Base-by-base conservation (phyloP, 2,329 filamentous ascomycete genomes). In the Alternaria brassicae region DNA sequence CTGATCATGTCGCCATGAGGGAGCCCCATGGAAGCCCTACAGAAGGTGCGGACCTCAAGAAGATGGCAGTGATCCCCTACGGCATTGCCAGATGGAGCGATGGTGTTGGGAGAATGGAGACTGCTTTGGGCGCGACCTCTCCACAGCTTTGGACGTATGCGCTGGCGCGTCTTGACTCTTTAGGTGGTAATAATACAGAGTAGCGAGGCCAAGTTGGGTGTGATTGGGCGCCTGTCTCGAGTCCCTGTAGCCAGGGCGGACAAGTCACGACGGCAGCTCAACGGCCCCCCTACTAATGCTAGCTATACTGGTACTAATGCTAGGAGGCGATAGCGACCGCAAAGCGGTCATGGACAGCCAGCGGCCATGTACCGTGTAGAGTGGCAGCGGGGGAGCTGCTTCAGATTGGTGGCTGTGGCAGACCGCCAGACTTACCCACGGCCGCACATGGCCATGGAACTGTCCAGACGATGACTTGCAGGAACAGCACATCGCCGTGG, bases 1-100 rank as follows among this genome's bases (percentile, higher is more conserved):
- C 69, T 73, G 58, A 76, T 74, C 73, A 75, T 77, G 72, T 71
- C 67, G 69, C 67, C 71, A 69, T 70, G 58, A 52, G 56, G 27
- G 34, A 37, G 61, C 63, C 40, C 53, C 51, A 62, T 59, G 23
- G 50, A 55, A 60, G 59, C 53, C 56, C 53, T 54, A 45, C 48
- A 56, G 36, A 45, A 52, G 49, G 39, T 41, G 52, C 54, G 23
- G 60, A 45, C 51, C 48, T 58, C 52, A 44, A 45, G 23, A 36
- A 42, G 50, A 39, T 27, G 54, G 41, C 47, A 32, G 60, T 42
- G 37, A 58, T 49, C 48, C 58, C 41, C 62, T 69, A 66, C 59
- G 34, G 58, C 68, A 68, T 63, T 53, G 62, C 62, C 65, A 62
- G 59, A 65, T 57, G 61, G 52, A 60, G 66, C 56, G 32, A 49